Evolutionary conservation across 2,329 filamentous ascomycete genomes (phyloP).

Genomic region (Talaromyces verruculosus): DNA sequence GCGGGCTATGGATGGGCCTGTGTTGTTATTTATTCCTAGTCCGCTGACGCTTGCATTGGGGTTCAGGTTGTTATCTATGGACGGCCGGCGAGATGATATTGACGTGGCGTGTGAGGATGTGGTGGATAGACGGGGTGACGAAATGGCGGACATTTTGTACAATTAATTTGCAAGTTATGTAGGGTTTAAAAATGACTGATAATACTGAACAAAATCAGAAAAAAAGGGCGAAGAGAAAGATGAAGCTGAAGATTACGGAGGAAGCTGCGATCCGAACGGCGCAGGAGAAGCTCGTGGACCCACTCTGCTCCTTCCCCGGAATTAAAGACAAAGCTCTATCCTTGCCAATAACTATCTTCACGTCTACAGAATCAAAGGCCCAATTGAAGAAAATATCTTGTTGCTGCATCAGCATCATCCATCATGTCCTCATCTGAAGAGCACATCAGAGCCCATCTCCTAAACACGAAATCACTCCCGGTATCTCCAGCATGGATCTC

Average conservation of each 20-base stretch:
- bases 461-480: slow-evolving; percentile 52
- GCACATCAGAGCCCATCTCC: slow-evolving; percentile 55
- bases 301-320: neutral
- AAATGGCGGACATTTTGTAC: slow-evolving; percentile 55
- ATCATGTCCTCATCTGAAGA: slow-evolving; percentile 31
- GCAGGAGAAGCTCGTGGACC: neutral
- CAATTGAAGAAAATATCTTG: no score
- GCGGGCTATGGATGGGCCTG: slow-evolving; percentile 40
- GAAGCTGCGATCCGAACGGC: neutral
- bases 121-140: slow-evolving; percentile 60
- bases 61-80: slow-evolving; percentile 58
- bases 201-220: neutral
- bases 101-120: slow-evolving; percentile 63
- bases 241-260: neutral
- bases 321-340: neutral
- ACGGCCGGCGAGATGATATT: slow-evolving; percentile 73
- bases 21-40: slow-evolving; percentile 45
- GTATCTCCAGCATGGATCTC: slow-evolving; percentile 64
- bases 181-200: neutral
- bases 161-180: neutral
- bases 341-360: neutral
- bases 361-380: neutral
- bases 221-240: neutral
- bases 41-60: slow-evolving; percentile 55
- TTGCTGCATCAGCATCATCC: neutral